Evolutionary conservation across 768 basidiomycete species (phyloP).

Genomic region (Kondoa subrosea): DNA sequence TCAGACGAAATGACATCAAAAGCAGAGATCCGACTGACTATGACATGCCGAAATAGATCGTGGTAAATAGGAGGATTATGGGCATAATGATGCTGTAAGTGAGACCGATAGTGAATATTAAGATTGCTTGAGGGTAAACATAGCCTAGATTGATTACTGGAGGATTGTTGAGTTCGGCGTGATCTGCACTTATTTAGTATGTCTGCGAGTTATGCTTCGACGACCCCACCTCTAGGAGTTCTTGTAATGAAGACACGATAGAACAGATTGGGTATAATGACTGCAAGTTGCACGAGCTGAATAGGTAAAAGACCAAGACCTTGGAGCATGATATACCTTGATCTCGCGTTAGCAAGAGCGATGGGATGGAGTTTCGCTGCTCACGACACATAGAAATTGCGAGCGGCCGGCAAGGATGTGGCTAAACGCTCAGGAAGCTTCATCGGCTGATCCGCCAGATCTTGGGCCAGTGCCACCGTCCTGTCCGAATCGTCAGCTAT

Average conservation of each 20-base stretch:
- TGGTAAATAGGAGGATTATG: slow-evolving; percentile 82
- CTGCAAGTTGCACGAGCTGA: slow-evolving; percentile 72
- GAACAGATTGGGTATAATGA: slow-evolving; percentile 62
- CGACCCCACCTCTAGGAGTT: slow-evolving; percentile 63
- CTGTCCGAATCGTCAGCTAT: not conserved
- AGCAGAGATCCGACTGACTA: slow-evolving; percentile 36
- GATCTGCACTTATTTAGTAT: slow-evolving; percentile 44
- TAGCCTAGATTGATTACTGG: slow-evolving; percentile 96
- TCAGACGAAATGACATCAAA: not conserved
- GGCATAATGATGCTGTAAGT: slow-evolving; percentile 93
- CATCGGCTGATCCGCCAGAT: slow-evolving; percentile 80
- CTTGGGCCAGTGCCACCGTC: slow-evolving; percentile 52
- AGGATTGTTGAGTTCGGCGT: slow-evolving; percentile 87
- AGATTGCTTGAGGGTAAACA: slow-evolving; percentile 89
- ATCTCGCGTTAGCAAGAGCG: not conserved
- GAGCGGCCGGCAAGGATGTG: slow-evolving; percentile 48
- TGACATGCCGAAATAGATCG: slow-evolving; percentile 84
- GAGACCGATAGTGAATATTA: slow-evolving; percentile 87
- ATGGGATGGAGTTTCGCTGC: slow-evolving; percentile 46
- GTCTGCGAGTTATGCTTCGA: slow-evolving; percentile 2
- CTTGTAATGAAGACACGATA: slow-evolving; percentile 60
- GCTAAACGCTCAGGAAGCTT: slow-evolving; percentile 91
- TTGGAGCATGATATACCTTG: slow-evolving; percentile 65
- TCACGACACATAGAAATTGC: slow-evolving; percentile 41
- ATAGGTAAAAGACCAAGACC: slow-evolving; percentile 88